Percentiles rank a stretch among this genome's conserved stretches.
Evolutionary conservation across 306 rosid species (phyloP).

Genomic region (Pyrus betulifolia): DNA sequence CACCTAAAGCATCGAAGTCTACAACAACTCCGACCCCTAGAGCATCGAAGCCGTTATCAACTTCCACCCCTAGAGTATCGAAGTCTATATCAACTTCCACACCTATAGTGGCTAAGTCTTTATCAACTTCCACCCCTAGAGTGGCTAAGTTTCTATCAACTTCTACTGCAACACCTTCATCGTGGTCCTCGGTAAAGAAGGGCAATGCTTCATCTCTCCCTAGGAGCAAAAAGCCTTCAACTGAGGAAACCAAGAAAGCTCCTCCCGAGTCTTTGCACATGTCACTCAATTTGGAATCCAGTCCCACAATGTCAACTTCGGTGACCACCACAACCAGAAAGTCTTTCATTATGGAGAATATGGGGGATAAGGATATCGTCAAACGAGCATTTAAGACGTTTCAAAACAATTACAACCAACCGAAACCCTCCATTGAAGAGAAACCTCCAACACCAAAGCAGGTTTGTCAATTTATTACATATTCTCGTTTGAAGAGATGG

Average conservation of each 20-base stretch:
- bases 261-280: slow-evolving; percentile 52
- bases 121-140: slow-evolving; percentile 36
- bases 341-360: slow-evolving; percentile 74
- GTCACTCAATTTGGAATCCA: slow-evolving; percentile 49
- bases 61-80: slow-evolving; percentile 46
- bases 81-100: slow-evolving; percentile 34
- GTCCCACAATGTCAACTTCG: slow-evolving; percentile 43
- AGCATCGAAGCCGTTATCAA: neutral
- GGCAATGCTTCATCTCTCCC: slow-evolving; percentile 34
- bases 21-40: slow-evolving; percentile 16
- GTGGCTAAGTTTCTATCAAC: slow-evolving; percentile 40
- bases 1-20: slow-evolving; percentile 48
- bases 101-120: neutral
- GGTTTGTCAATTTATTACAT: slow-evolving; percentile 30
- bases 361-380: slow-evolving; percentile 94
- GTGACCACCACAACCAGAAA: slow-evolving; percentile 38
- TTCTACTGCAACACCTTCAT: slow-evolving; percentile 22
- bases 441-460: slow-evolving; percentile 35
- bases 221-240: slow-evolving; percentile 35
- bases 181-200: slow-evolving; percentile 44
- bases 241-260: slow-evolving; percentile 40
- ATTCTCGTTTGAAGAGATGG: neutral
- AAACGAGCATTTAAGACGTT: slow-evolving; percentile 87
- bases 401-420: slow-evolving; percentile 60
- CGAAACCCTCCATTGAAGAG: slow-evolving; percentile 41